Percentiles rank a stretch among this genome's conserved stretches.
These are phyloP conservation scores for Saccharomycopsis phalli DNA, from an alignment of 1,139 yeast genomes.

Conservation along the genomic window DNA sequence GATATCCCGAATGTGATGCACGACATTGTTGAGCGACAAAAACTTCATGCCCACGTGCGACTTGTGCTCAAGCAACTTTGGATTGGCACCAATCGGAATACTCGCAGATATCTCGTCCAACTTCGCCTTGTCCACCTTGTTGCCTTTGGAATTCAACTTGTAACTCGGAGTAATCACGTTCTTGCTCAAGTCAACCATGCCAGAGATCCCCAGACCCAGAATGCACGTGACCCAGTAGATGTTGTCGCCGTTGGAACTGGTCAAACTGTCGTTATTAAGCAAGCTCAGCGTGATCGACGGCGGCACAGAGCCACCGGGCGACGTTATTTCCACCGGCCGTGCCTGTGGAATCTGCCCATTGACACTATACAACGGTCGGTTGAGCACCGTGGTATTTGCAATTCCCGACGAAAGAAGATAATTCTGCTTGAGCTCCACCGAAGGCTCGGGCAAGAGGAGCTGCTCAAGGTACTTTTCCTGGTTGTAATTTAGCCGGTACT, in stretches of 20 bases:
- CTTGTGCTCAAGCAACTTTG: slow-evolving; percentile 4
- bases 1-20: slow-evolving; percentile 3
- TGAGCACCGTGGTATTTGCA: slow-evolving; percentile 10
- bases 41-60: slow-evolving; percentile 14
- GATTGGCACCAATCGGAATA: slow-evolving; percentile 5
- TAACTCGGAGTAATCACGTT: slow-evolving; percentile 16
- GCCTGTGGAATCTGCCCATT: slow-evolving; percentile 4
- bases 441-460: slow-evolving; percentile 13
- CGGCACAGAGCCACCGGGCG: slow-evolving; percentile 20
- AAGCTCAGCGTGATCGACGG: slow-evolving; percentile 15
- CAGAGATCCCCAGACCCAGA: slow-evolving; percentile 16
- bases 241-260: slow-evolving; percentile 16
- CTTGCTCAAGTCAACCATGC: slow-evolving; percentile 12
- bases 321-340: slow-evolving; percentile 7
- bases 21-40: slow-evolving; percentile 4
- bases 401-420: slow-evolving; percentile 19
- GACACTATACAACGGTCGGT: slow-evolving; percentile 7
- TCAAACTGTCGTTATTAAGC: slow-evolving; percentile 17
- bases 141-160: slow-evolving; percentile 4
- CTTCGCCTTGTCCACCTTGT: slow-evolving; percentile 10
- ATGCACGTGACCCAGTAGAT: slow-evolving; percentile 18
- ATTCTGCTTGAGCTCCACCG: slow-evolving; percentile 17
- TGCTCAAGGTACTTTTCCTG: slow-evolving; percentile 8
- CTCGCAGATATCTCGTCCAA: slow-evolving; percentile 16
- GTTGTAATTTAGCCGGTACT: slow-evolving; percentile 15